Evolutionary conservation across 306 rosid species (phyloP), one percentile per base, ranked within the genome.

Genomic region (Glycine tomentella): DNA sequence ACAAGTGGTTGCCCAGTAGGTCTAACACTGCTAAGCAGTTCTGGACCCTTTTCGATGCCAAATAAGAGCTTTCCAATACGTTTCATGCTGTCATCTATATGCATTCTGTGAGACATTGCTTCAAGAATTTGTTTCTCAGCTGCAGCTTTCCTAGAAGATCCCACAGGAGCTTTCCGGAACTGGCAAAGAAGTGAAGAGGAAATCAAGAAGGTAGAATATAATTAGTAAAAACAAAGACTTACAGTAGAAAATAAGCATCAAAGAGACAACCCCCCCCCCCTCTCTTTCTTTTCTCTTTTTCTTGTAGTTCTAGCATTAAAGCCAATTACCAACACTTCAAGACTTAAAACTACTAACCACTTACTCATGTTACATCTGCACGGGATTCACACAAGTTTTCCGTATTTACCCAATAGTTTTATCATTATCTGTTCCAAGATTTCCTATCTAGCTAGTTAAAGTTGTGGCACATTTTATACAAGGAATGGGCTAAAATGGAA

Each of bases 81-180:
- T 84, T 93, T 96, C 70, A 93, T 49, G 57, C 92, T 92, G 81
- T 89, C 82, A 62, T 96, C 99, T 56, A 96, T n/a, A 87, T 96
- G 97, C 89, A 83, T 85, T 90, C 99, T 90, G 81, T 90, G 97
- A 63, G 98, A 84, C 97, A 93, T 92, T 76, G 91, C 97, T 88
- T 93, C 97, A 79, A 96, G 53, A 85, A 93, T 85, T 78, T 96
- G 90, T 85, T 87, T 92, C 88, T 90, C 90, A 57, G 98, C 97
- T 78, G 80, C 87, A 78, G 75, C 59, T 86, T 96, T 96, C 91
- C 90, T 90, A 12, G 86, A 71, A 48, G 98, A 88, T 55, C 97
- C 98, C 82, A 90, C 89, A 10, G 98, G 92, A 77, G 98, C 98
- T 85, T 90, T 90, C 85, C 87, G 93, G 77, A 74, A 96, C 99